A percentile compares a stretch with the other conserved stretches of the same genome.
Conservation (phyloP, 805 yeast genomes). For the Hanseniaspora pseudoguilliermondii region DNA sequence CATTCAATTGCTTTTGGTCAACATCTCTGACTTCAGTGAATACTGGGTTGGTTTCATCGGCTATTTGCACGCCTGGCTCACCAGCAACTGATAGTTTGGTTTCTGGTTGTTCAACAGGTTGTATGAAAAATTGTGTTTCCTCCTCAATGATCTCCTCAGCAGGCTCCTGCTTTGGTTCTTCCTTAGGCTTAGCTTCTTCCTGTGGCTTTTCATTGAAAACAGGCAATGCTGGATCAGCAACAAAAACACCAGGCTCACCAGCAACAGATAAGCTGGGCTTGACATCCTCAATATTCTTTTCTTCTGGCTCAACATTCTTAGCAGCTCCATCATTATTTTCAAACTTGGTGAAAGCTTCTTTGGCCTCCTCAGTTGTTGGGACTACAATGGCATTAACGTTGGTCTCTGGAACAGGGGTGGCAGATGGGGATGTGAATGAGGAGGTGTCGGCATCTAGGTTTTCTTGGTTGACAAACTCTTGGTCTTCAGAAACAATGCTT, state of each 20-base stretch:
- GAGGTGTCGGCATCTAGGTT: conserved; percentile 14
- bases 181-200: conserved; percentile 40
- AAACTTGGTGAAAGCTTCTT: conserved; percentile 10
- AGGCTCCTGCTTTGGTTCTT: conserved; percentile 36
- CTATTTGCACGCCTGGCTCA: conserved; percentile 36
- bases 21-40: conserved; percentile 44
- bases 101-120: conserved; percentile 5
- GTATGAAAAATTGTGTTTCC: conserved; percentile 8
- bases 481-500: conserved; percentile 26
- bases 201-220: conserved; percentile 45
- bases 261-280: conserved; percentile 27
- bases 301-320: conserved; percentile 7
- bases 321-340: conserved; percentile 18
- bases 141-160: conserved; percentile 37
- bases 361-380: conserved; percentile 15
- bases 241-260: conserved; percentile 59
- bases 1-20: conserved; percentile 48
- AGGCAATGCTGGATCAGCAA: conserved; percentile 19
- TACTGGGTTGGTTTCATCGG: conserved; percentile 34
- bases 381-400: conserved; percentile 15
- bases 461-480: conserved; percentile 18
- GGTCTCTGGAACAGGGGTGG: background rate
- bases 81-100: conserved; percentile 30
- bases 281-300: conserved; percentile 31
- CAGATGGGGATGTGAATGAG: background rate